Conservation (phyloP, 2,329 filamentous ascomycete genomes). For the Didymella arachidicola region DNA sequence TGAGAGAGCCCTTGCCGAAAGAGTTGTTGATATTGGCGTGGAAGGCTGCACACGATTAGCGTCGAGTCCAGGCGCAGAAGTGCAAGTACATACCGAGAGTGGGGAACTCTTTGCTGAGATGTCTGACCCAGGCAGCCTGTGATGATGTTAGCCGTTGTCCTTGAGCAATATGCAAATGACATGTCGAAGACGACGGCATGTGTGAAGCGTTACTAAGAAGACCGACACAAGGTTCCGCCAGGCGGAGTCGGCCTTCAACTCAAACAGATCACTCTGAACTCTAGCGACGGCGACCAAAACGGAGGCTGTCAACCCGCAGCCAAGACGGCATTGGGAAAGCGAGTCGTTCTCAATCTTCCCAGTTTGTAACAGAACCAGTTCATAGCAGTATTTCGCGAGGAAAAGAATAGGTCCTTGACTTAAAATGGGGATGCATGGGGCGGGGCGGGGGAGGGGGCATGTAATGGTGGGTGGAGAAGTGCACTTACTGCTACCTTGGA, state of each 20-base stretch:
- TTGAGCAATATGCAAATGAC: slow-evolving; percentile 27
- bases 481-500: slow-evolving; percentile 92
- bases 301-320: slow-evolving; percentile 75
- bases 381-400: slow-evolving; percentile 61
- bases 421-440: slow-evolving; percentile 75
- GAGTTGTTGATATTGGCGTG: slow-evolving; percentile 94
- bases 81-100: slow-evolving; percentile 66
- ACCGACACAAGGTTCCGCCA: slow-evolving; percentile 70
- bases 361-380: slow-evolving; percentile 97
- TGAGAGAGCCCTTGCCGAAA: slow-evolving; percentile 94
- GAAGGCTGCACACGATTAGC: slow-evolving; percentile 67
- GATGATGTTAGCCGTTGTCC: slow-evolving; percentile 34
- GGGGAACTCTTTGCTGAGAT: slow-evolving; percentile 87
- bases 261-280: slow-evolving; percentile 85
- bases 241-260: slow-evolving; percentile 90
- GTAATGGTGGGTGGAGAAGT: slow-evolving; percentile 4
- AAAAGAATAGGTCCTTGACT: slow-evolving; percentile 82
- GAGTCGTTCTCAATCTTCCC: slow-evolving; percentile 91
- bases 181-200: slow-evolving; percentile 57
- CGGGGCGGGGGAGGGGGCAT: slow-evolving; percentile 40
- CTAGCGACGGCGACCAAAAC: slow-evolving; percentile 88
- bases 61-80: neutral
- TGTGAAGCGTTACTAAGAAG: slow-evolving; percentile 99
- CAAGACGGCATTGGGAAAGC: slow-evolving; percentile 69
- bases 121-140: slow-evolving; percentile 91